phyloP scores from a whole-genome alignment of 139 green algal species.

The Chlorella sp. region DNA sequence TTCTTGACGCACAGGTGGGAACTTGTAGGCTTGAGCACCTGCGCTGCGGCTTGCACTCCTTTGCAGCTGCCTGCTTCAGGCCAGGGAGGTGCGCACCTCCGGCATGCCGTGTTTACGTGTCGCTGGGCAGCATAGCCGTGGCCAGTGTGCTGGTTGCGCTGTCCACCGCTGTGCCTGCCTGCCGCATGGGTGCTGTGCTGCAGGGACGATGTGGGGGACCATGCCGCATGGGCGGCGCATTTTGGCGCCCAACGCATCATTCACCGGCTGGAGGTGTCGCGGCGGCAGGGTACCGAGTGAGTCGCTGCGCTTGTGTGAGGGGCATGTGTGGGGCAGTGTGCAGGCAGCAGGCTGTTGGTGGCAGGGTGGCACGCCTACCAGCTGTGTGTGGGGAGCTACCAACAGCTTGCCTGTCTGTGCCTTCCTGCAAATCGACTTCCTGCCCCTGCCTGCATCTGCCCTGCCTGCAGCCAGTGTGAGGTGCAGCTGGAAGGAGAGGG shows the following conservation, averaged over 20 bases:
- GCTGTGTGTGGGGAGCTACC: no score
- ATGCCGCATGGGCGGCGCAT: conserved; percentile 74
- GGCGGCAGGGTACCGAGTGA: conserved; percentile 58
- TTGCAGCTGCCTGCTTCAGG: no score
- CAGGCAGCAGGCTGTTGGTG: neutral
- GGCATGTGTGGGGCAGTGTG: conserved; percentile 33
- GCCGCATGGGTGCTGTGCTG: no score
- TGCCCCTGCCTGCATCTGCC: no score
- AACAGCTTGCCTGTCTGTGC: no score
- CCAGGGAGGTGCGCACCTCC: no score
- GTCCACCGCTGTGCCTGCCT: no score
- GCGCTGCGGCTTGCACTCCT: neutral
- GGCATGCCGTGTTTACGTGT: no score
- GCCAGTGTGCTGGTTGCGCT: no score
- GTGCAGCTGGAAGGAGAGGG: conserved; percentile 68
- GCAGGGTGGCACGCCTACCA: no score
- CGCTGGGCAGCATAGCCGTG: no score
- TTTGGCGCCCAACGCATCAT: conserved; percentile 77
- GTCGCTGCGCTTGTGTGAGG: neutral
- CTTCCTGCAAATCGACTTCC: no score
- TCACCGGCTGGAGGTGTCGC: conserved; percentile 58
- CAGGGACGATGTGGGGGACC: conserved; percentile 83
- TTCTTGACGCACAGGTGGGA: conserved; percentile 76
- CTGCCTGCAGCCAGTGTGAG: conserved; percentile 61
- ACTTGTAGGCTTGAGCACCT: conserved; percentile 11